These are phyloP conservation scores for Coccomyxa sp. DNA, from an alignment of 139 green algal genomes.

Conservation along the genomic window DNA sequence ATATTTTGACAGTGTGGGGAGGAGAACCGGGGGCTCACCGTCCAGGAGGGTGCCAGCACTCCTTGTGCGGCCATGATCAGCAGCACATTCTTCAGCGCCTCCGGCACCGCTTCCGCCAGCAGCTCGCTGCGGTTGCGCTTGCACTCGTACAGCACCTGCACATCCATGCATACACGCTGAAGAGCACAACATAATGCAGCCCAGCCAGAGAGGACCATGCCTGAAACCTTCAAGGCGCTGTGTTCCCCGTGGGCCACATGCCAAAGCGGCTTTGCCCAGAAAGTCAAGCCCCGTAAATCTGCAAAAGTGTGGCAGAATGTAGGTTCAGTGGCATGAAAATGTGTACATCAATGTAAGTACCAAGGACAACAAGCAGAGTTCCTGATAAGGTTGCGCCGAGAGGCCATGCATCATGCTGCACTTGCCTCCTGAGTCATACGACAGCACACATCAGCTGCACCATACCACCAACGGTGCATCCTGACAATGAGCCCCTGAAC, in stretches of 20 bases:
- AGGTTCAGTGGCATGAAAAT: neutral
- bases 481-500: too few species aligned
- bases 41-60: conserved; percentile 45
- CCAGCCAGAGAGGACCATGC: neutral
- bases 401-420: too few species aligned
- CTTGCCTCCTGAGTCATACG: too few species aligned
- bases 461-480: neutral
- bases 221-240: conserved; percentile 11
- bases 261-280: neutral
- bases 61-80: conserved; percentile 80
- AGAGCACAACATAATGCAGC: neutral
- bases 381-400: too few species aligned
- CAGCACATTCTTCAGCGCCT: conserved; percentile 94
- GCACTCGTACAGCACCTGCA: conserved; percentile 32
- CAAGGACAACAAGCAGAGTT: neutral
- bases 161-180: neutral
- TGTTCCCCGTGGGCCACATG: conserved; percentile 34
- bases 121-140: conserved; percentile 56
- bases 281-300: too few species aligned
- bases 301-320: too few species aligned
- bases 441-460: neutral
- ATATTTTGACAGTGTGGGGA: neutral
- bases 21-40: conserved; percentile 11
- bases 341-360: neutral
- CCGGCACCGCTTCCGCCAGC: conserved; percentile 79